Percentiles rank a stretch among this genome's conserved stretches.
phyloP scores from a whole-genome alignment of 139 green algal species.

The Eudorina sp. region DNA sequence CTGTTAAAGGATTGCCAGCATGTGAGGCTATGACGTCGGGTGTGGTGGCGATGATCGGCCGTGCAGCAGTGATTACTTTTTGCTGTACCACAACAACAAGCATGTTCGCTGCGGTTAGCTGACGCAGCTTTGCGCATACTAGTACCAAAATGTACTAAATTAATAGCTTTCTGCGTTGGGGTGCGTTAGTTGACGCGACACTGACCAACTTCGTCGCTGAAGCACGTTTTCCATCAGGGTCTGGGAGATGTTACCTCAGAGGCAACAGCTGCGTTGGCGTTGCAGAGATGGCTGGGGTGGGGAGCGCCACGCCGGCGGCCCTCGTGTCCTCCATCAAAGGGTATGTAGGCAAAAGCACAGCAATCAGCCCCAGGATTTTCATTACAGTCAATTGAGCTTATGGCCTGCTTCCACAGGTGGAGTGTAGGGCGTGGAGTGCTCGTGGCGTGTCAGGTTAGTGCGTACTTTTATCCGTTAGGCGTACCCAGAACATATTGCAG shows the following conservation, averaged over 20 bases:
- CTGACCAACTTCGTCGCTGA: not conserved
- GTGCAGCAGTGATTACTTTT: not conserved
- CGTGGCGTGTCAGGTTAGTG: conserved; percentile 11
- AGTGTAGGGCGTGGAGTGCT: conserved; percentile 1
- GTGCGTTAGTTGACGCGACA: not conserved
- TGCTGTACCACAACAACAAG: too few relatives aligned
- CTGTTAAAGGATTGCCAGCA: too few relatives aligned
- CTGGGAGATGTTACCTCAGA: not conserved
- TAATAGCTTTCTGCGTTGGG: not conserved
- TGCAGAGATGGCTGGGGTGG: not conserved
- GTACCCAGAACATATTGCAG: not conserved
- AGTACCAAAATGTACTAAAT: not conserved
- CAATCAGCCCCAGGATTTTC: not conserved
- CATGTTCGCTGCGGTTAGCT: not conserved
- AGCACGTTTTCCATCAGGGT: not conserved
- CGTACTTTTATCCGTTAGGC: not conserved
- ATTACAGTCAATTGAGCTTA: not conserved
- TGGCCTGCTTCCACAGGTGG: not conserved
- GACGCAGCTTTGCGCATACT: not conserved
- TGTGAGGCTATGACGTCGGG: too few relatives aligned
- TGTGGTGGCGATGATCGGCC: not conserved
- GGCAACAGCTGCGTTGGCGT: not conserved
- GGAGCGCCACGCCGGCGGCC: conserved; percentile 20
- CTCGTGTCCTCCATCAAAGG: not conserved
- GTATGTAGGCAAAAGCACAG: not conserved